Conservation (phyloP, 805 yeast species). For the Kluyveromyces aestuarii region DNA sequence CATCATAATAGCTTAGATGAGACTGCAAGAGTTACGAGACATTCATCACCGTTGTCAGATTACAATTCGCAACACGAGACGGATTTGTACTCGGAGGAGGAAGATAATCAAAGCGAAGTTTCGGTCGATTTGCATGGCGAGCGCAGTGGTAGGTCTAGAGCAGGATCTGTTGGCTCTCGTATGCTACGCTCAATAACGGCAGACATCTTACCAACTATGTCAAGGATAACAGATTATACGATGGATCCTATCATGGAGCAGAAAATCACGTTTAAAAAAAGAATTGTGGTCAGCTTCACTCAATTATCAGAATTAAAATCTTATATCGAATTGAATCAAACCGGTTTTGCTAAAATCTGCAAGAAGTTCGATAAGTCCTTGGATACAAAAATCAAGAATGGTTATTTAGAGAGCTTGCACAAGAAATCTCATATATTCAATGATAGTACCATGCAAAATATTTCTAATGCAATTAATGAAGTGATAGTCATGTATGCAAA, state of each 20-base stretch:
- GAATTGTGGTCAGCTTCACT: slow-evolving; percentile 60
- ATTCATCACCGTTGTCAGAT: neutral
- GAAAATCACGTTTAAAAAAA: slow-evolving; percentile 54
- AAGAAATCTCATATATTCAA: slow-evolving; percentile 47
- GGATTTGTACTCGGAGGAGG: slow-evolving; percentile 13
- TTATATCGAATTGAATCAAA: slow-evolving; percentile 70
- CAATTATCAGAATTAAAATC: slow-evolving; percentile 74
- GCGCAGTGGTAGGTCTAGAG: slow-evolving; percentile 8
- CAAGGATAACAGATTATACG: slow-evolving; percentile 4
- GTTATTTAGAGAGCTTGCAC: slow-evolving; percentile 44
- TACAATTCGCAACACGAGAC: slow-evolving; percentile 13
- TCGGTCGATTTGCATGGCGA: slow-evolving; percentile 14
- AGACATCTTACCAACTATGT: slow-evolving; percentile 4
- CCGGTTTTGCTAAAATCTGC: slow-evolving; percentile 83
- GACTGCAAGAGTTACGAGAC: slow-evolving; percentile 1
- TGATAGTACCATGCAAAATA: slow-evolving; percentile 34
- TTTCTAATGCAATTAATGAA: slow-evolving; percentile 47
- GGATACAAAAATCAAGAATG: slow-evolving; percentile 48
- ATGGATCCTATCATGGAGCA: slow-evolving; percentile 19
- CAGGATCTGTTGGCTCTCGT: slow-evolving; percentile 3
- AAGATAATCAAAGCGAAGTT: slow-evolving; percentile 10
- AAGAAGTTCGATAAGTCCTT: slow-evolving; percentile 88
- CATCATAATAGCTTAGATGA: slow-evolving; percentile 6
- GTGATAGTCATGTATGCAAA: slow-evolving; percentile 48
- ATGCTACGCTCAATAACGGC: slow-evolving; percentile 1